These are phyloP conservation scores for Xylariales sp. DNA, from an alignment of 2,329 filamentous ascomycete genomes.

Conservation along the genomic window DNA sequence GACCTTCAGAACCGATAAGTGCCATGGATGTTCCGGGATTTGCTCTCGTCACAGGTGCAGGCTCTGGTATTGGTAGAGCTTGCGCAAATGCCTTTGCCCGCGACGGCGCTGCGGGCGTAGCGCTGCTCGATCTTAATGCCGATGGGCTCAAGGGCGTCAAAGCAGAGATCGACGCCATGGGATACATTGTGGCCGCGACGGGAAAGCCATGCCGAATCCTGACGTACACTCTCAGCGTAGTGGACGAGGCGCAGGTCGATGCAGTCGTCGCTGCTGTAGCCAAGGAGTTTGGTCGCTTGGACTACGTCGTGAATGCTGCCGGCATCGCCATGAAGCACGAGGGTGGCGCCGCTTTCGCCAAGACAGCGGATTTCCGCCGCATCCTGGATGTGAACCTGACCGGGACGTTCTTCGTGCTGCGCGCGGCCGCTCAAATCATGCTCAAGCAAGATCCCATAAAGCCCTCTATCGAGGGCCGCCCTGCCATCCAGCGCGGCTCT, in stretches of 20 bases:
- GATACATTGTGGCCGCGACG: conserved; percentile 2
- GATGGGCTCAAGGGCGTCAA: conserved; percentile 13
- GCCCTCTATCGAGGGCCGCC: conserved; percentile 26
- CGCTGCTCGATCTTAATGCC: conserved; percentile 19
- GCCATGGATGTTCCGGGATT: conserved; percentile 25
- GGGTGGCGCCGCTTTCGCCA: conserved; percentile 29
- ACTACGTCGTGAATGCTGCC: conserved; percentile 36
- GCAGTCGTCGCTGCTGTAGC: conserved; percentile 20
- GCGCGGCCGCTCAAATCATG: conserved; percentile 36
- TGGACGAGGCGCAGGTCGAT: conserved; percentile 23
- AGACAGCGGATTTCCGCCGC: conserved; percentile 32
- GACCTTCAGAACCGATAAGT: too few relatives aligned
- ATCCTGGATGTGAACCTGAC: conserved; percentile 37
- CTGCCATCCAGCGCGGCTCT: conserved; percentile 20
- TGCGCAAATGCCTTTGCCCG: conserved; percentile 21
- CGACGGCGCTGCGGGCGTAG: conserved; percentile 23
- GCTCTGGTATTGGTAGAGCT: conserved; percentile 25
- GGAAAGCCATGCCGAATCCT: conserved; percentile 5
- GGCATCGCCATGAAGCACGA: conserved; percentile 32
- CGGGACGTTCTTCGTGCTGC: conserved; percentile 35
- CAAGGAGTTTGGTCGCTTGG: conserved; percentile 28
- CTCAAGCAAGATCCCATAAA: conserved; percentile 34
- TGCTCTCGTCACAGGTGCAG: conserved; percentile 24
- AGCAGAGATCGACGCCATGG: conserved; percentile 16
- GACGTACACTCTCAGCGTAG: conserved; percentile 19